Percentiles rank a stretch among this genome's conserved stretches.
Conservation (phyloP, 768 basidiomycete species). For the Phallus indusiatus region DNA sequence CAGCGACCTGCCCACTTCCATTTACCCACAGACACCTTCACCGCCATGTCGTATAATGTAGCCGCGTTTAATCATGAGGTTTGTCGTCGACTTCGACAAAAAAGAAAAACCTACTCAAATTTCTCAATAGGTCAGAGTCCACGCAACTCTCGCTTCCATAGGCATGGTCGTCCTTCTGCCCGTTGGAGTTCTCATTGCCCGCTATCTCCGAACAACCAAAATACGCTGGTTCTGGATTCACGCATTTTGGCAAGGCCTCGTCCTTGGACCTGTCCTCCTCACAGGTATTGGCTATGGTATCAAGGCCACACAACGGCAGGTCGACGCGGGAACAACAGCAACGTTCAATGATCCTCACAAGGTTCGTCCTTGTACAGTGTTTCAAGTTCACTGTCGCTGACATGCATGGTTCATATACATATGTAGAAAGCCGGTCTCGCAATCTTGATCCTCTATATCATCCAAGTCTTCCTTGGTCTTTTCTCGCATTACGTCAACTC, state of each 20-base stretch:
- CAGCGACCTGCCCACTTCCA: too few relatives aligned
- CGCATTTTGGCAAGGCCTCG: slow-evolving; percentile 37
- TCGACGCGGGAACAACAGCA: not conserved
- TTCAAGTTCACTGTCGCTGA: not conserved
- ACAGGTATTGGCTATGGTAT: slow-evolving; percentile 39
- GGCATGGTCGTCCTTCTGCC: slow-evolving; percentile 54
- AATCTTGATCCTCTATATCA: slow-evolving; percentile 44
- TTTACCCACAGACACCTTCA: not conserved
- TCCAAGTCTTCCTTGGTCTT: slow-evolving; percentile 38
- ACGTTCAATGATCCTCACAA: slow-evolving; percentile 32
- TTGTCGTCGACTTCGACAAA: not conserved
- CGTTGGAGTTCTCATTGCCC: slow-evolving; percentile 44
- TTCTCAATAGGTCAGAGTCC: slow-evolving; percentile 16
- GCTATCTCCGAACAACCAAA: slow-evolving; percentile 44
- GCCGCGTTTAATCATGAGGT: slow-evolving; percentile 1
- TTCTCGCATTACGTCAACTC: slow-evolving; percentile 48
- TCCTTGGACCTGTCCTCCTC: slow-evolving; percentile 46
- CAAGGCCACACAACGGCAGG: slow-evolving; percentile 16
- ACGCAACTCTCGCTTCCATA: slow-evolving; percentile 41
- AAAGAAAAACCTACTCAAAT: not conserved
- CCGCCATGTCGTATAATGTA: not conserved
- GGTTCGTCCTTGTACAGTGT: slow-evolving; percentile 14
- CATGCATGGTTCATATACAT: not conserved
- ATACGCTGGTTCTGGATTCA: slow-evolving; percentile 41
- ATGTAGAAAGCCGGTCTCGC: slow-evolving; percentile 42